phyloP scores from a whole-genome alignment of 495 filamentous ascomycete genomes.

The Aspergillus biplanus region DNA sequence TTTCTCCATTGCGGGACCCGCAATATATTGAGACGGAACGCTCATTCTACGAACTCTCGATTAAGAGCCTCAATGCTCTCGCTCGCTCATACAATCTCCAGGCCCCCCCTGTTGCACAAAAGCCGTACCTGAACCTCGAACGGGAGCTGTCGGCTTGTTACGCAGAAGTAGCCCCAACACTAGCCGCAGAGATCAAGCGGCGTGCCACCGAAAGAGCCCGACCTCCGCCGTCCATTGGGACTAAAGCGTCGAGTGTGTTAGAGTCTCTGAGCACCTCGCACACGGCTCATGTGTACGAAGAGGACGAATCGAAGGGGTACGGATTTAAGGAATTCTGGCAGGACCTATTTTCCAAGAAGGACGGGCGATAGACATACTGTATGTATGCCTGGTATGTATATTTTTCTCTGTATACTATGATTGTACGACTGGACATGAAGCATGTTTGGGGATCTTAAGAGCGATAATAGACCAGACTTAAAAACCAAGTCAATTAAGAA shows the following conservation, averaged over 20 bases:
- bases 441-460: background rate
- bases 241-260: constrained; percentile 50
- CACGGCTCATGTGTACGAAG: constrained; percentile 68
- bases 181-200: constrained; percentile 72
- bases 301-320: constrained; percentile 68
- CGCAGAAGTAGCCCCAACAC: constrained; percentile 77
- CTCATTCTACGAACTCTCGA: constrained; percentile 76
- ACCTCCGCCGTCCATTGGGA: constrained; percentile 36
- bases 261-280: constrained; percentile 56
- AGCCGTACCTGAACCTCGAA: constrained; percentile 85
- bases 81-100: constrained; percentile 93
- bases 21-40: constrained; percentile 66
- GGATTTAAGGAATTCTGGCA: constrained; percentile 87
- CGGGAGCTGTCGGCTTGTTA: constrained; percentile 82
- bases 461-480: background rate
- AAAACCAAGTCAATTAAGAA: background rate
- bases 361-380: background rate
- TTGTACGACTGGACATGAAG: background rate
- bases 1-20: constrained; percentile 48
- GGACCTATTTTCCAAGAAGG: constrained; percentile 67
- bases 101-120: constrained; percentile 89
- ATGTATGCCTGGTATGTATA: constrained; percentile 1
- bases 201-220: constrained; percentile 60
- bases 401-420: background rate
- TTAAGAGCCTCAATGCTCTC: constrained; percentile 77